phyloP scores from a whole-genome alignment of 495 filamentous ascomycete species.

The Neurospora tetrasperma region DNA sequence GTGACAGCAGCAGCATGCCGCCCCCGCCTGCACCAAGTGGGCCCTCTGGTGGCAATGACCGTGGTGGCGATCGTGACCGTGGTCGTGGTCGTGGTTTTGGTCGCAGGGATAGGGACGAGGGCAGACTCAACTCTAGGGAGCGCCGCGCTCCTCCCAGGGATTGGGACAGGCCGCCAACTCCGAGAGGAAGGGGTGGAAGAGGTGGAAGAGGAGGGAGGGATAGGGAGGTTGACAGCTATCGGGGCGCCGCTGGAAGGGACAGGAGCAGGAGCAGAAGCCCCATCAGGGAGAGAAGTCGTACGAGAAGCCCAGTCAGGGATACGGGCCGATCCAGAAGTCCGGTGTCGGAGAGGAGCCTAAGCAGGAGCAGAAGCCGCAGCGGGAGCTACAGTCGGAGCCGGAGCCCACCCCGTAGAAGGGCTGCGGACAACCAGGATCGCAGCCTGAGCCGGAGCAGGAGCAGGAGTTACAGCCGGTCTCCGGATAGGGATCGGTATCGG shows the following conservation, averaged over 20 bases:
- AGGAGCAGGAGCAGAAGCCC: background rate
- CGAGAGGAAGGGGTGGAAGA: background rate
- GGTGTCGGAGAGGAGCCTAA: background rate
- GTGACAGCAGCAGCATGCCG: background rate
- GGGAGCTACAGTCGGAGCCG: background rate
- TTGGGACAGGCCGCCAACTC: background rate
- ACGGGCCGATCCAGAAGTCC: background rate
- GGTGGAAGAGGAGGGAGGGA: conserved; percentile 4
- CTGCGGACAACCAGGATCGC: background rate
- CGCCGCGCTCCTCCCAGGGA: background rate
- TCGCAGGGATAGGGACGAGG: background rate
- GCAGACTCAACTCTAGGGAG: background rate
- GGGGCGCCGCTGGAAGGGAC: background rate
- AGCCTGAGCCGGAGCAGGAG: background rate
- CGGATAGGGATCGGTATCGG: background rate
- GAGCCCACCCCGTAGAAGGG: background rate
- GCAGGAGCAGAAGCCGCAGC: background rate
- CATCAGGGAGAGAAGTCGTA: background rate
- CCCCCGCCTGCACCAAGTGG: background rate
- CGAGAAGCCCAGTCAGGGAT: background rate
- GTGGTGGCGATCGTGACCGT: background rate
- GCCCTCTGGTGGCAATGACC: background rate
- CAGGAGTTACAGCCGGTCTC: background rate
- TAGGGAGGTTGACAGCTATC: conserved; percentile 1
- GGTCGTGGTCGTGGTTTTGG: background rate